Percentiles rank a stretch among this genome's conserved stretches.
phyloP scores from a whole-genome alignment of 441 rosid species.

The Melastoma candidum region DNA sequence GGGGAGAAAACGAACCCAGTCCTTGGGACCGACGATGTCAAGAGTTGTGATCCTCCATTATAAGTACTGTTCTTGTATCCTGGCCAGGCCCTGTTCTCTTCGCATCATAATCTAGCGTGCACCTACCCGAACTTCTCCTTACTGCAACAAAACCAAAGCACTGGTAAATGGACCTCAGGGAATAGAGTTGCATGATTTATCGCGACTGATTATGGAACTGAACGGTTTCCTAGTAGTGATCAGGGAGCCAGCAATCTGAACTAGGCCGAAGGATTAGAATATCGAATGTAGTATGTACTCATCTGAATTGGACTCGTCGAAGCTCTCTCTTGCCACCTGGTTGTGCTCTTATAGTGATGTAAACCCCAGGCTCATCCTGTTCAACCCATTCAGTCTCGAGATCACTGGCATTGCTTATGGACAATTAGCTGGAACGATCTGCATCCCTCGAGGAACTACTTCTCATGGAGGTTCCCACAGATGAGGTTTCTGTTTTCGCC shows the following conservation, averaged over 20 bases:
- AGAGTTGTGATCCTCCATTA: constrained; percentile 10
- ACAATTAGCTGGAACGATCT: constrained; percentile 79
- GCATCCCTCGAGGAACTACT: constrained; percentile 96
- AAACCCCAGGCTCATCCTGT: constrained; percentile 95
- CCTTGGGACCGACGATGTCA: no score
- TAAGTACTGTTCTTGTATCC: constrained; percentile 83
- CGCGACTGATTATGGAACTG: no score
- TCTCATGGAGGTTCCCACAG: constrained; percentile 85
- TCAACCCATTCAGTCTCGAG: constrained; percentile 90
- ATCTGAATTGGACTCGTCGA: constrained; percentile 98
- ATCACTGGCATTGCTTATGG: constrained; percentile 88
- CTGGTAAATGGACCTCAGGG: not conserved
- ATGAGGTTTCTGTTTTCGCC: constrained; percentile 82
- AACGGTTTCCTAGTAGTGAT: no score
- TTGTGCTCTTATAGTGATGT: constrained; percentile 74
- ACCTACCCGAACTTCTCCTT: constrained; percentile 90
- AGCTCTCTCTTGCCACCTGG: constrained; percentile 89
- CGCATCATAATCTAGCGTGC: constrained; percentile 99
- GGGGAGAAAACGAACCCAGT: no score
- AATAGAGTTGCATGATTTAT: no score
- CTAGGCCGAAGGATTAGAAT: not conserved
- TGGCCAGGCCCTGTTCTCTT: constrained; percentile 86
- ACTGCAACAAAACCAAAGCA: constrained; percentile 31
- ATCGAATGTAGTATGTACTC: constrained; percentile 5
- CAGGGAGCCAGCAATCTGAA: no score